Percentiles rank a stretch among this genome's conserved stretches.
These are phyloP conservation scores for Chrysosporium keratinophilum DNA, from an alignment of 2,329 filamentous ascomycete species.

Conservation along the genomic window DNA sequence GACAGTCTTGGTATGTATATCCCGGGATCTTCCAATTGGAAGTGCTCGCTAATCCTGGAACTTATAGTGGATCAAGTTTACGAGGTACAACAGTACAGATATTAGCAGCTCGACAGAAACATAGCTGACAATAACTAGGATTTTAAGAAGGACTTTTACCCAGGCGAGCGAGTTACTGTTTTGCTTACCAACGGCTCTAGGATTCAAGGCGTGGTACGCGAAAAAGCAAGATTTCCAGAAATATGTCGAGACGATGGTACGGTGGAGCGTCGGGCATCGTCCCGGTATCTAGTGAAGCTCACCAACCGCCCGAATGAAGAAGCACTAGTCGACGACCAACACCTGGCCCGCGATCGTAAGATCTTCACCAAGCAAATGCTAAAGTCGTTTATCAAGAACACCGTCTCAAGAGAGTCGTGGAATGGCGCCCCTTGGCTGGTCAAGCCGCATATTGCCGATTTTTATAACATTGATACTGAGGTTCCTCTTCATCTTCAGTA, in stretches of 20 bases:
- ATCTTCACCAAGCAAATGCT: constrained; percentile 91
- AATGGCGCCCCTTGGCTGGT: constrained; percentile 95
- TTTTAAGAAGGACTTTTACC: constrained; percentile 84
- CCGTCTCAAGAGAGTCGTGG: constrained; percentile 84
- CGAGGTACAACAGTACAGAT: constrained; percentile 31
- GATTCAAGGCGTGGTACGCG: constrained; percentile 63
- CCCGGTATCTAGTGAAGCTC: constrained; percentile 70
- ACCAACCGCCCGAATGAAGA: constrained; percentile 59
- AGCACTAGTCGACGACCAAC: constrained; percentile 65
- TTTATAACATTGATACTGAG: constrained; percentile 78
- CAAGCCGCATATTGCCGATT: constrained; percentile 69
- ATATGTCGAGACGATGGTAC: constrained; percentile 55
- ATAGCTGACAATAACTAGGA: constrained; percentile 33
- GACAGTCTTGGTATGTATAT: constrained; percentile 58
- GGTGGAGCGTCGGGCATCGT: constrained; percentile 55
- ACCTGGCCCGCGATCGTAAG: constrained; percentile 78
- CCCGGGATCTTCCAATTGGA: not conserved
- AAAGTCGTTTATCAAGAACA: constrained; percentile 88
- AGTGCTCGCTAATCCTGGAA: not conserved
- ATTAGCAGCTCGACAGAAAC: not conserved
- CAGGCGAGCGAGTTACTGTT: constrained; percentile 72
- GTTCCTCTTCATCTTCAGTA: constrained; percentile 74
- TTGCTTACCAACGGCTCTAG: constrained; percentile 58
- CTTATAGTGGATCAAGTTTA: constrained; percentile 40
- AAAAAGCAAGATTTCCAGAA: constrained; percentile 67